Evolutionary conservation across 805 yeast genomes (phyloP).

Genomic region (Candida multigemmis): DNA sequence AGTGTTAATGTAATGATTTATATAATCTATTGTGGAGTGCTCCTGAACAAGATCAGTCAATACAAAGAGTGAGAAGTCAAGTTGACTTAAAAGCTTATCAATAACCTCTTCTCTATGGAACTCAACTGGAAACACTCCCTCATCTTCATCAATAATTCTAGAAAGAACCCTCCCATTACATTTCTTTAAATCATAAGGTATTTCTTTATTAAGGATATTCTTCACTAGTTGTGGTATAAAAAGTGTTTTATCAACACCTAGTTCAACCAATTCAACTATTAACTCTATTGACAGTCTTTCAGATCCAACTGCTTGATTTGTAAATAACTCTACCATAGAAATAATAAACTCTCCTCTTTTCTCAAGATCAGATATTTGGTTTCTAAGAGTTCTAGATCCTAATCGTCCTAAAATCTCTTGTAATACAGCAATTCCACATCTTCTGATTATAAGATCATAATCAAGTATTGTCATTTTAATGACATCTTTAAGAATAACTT

Average conservation of each 20-base stretch:
- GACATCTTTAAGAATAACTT: slow-evolving; percentile 23
- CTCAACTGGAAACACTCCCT: too few relatives aligned
- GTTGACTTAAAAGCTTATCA: too few relatives aligned
- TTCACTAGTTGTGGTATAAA: slow-evolving; percentile 22
- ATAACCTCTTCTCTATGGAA: too few relatives aligned
- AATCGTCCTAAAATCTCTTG: slow-evolving; percentile 82
- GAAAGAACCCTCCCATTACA: too few relatives aligned
- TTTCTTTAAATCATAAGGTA: slow-evolving; percentile 26
- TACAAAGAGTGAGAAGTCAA: too few relatives aligned
- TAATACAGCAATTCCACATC: slow-evolving; percentile 80
- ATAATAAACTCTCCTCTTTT: slow-evolving; percentile 29
- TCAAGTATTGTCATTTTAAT: slow-evolving; percentile 58
- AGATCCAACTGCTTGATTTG: slow-evolving; percentile 25
- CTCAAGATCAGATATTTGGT: slow-evolving; percentile 5
- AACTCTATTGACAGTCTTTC: slow-evolving; percentile 8
- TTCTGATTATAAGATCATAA: slow-evolving; percentile 59
- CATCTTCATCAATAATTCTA: too few relatives aligned
- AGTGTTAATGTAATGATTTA: too few relatives aligned
- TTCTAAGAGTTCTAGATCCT: slow-evolving; percentile 32
- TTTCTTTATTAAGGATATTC: slow-evolving; percentile 25
- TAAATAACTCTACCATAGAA: slow-evolving; percentile 50
- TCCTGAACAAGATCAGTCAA: too few relatives aligned
- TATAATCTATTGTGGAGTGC: too few relatives aligned
- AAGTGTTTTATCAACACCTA: slow-evolving; percentile 15
- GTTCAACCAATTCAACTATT: slow-evolving; percentile 7